Conservation (phyloP, 176 grass and related monocot species). For the Zea luxurians region DNA sequence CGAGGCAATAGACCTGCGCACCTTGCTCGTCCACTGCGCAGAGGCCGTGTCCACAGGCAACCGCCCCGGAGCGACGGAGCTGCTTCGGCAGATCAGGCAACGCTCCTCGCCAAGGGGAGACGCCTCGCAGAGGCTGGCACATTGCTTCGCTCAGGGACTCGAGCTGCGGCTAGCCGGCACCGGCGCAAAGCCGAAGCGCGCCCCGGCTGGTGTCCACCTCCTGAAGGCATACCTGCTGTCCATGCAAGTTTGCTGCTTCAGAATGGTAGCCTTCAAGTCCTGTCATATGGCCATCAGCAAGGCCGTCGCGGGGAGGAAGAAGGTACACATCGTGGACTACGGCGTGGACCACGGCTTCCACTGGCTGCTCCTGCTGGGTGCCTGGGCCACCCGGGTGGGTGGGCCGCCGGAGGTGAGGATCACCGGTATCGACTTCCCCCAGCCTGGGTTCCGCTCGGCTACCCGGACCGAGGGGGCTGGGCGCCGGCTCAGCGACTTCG, state of each 20-base stretch:
- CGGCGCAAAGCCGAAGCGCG: background rate
- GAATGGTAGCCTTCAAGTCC: constrained; percentile 4
- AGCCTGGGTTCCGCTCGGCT: constrained; percentile 44
- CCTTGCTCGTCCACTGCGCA: background rate
- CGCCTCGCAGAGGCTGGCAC: constrained; percentile 54
- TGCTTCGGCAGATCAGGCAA: constrained; percentile 53
- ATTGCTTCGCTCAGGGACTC: constrained; percentile 54
- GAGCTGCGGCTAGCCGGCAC: constrained; percentile 54
- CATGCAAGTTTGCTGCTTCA: constrained; percentile 30
- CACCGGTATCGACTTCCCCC: constrained; percentile 36
- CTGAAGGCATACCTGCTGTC: constrained; percentile 43
- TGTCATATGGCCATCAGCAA: constrained; percentile 5
- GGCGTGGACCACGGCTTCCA: constrained; percentile 36
- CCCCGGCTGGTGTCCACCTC: constrained; percentile 5
- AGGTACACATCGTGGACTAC: constrained; percentile 49
- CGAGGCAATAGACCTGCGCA: background rate
- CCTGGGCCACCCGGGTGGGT: background rate
- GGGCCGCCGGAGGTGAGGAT: constrained; percentile 50
- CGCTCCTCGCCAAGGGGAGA: constrained; percentile 49
- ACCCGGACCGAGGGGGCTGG: constrained; percentile 38
- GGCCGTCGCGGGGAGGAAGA: constrained; percentile 1
- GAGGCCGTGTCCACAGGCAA: constrained; percentile 44
- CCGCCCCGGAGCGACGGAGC: constrained; percentile 29
- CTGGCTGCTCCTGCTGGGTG: constrained; percentile 18
- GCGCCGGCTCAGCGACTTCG: constrained; percentile 22